These are phyloP conservation scores for Sugiyamaella boreocaroliniensis DNA, from an alignment of 805 yeast genomes.

Conservation along the genomic window DNA sequence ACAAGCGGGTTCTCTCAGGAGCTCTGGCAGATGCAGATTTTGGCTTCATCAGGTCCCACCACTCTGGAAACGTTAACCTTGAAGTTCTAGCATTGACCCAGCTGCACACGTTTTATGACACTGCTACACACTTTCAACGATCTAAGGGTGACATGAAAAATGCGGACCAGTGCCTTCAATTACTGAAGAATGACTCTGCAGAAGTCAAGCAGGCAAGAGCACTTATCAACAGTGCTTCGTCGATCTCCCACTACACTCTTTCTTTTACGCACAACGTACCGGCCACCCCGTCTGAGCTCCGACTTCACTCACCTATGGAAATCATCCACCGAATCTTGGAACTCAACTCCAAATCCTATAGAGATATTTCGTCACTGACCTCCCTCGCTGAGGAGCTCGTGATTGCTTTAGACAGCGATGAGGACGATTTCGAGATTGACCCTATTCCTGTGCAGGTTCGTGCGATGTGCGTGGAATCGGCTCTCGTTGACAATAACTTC, in stretches of 20 bases:
- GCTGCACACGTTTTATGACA: conserved; percentile 40
- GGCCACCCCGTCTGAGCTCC: conserved; percentile 24
- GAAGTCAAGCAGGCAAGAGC: conserved; percentile 17
- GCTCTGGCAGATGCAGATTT: conserved; percentile 23
- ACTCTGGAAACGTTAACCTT: not conserved
- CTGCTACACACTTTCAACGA: conserved; percentile 38
- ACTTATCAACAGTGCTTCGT: conserved; percentile 25
- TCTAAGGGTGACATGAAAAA: conserved; percentile 36
- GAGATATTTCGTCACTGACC: conserved; percentile 22
- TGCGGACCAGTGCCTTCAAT: conserved; percentile 28
- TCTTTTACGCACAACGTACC: conserved; percentile 26
- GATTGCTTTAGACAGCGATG: conserved; percentile 5
- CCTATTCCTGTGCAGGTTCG: conserved; percentile 12
- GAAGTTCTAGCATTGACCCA: conserved; percentile 15
- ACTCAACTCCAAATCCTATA: conserved; percentile 27
- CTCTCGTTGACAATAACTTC: conserved; percentile 59
- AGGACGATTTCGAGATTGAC: conserved; percentile 5
- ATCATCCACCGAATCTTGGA: conserved; percentile 28
- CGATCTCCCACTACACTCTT: conserved; percentile 25
- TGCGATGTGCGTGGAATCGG: conserved; percentile 55
- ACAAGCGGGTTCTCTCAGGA: conserved; percentile 14
- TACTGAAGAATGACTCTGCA: conserved; percentile 15
- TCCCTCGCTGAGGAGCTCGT: conserved; percentile 12
- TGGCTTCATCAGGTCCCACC: conserved; percentile 17
- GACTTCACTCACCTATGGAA: conserved; percentile 21